Base-by-base conservation (phyloP, 371 early-diverging fungal species). In the Mortierella sp. region DNA sequence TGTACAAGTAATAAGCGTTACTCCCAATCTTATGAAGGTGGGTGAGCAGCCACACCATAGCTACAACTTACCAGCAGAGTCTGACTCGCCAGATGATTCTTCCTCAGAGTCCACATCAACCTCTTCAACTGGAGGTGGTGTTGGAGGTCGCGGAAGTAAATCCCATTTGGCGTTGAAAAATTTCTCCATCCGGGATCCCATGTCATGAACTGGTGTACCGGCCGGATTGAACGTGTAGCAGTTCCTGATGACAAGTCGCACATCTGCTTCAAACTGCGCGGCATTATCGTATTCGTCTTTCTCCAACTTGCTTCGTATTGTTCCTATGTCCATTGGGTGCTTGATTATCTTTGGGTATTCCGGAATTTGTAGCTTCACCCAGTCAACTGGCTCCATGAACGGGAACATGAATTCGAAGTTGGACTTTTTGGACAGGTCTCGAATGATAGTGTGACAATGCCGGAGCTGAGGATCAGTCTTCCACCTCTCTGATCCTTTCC, bases 311-410 rank as follows among this genome's bases (percentile, higher is more conserved):
- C 86, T 84, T 68, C 89, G 86, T 40, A 99, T 92, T 0, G 99
- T 99, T 17, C 91, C 86, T 24, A 99, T 55, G 78, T 99, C 99
- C 99, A 99, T 99, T 6, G 99, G 99, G 49, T 95, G 78, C 69
- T 94, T 98, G 73, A 99, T 91, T 40, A 99, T 90, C 2, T 87
- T 85, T 22, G 87, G 89, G 83, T 99, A 99, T 64, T 91, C 93
- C 10, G 99, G 99, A 57, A 99, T 95, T 59, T 91, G 90, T 27
- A 99, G 82, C 1, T 90, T 89, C 8, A 94, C 89, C 24, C 91
- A 91, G 78, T 99, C 99, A 27, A 99, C 99, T 5, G 99, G 99
- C 43, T 81, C 81, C 50, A 93, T 81, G 68, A 98, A 98, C 50
- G 93, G 94, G 57, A 82, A 88, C 28, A 89, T 86, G 60, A 91